Percentiles rank a stretch among this genome's conserved stretches.
Evolutionary conservation across 2,329 filamentous ascomycete species (phyloP).

Genomic region (Nemania serpens): DNA sequence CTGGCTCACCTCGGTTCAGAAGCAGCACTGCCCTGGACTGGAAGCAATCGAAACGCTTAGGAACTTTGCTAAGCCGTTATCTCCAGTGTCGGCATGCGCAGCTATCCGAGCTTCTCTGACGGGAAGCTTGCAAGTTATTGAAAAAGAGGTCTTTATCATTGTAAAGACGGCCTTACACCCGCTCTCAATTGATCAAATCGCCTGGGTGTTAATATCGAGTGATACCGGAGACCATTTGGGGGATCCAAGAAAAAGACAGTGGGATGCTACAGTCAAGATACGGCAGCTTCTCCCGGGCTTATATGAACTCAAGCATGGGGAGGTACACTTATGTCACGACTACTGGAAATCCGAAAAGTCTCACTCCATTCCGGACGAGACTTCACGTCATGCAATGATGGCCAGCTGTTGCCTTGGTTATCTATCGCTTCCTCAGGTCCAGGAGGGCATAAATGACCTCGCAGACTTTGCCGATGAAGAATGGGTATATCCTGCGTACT

Average conservation of each 20-base stretch:
- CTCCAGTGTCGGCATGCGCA: background rate
- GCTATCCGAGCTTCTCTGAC: background rate
- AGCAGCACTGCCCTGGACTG: too few relatives aligned
- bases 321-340: background rate
- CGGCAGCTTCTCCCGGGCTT: background rate
- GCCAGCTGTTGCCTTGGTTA: background rate
- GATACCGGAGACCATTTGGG: background rate
- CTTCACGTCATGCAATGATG: background rate
- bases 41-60: background rate
- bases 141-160: background rate
- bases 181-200: constrained; percentile 5
- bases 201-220: background rate
- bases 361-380: background rate
- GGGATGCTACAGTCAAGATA: background rate
- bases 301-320: constrained; percentile 3
- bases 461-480: background rate
- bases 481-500: background rate
- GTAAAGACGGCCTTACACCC: background rate
- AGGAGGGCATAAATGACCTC: background rate
- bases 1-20: background rate
- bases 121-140: background rate
- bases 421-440: background rate
- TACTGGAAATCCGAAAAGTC: background rate
- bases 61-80: background rate
- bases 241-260: background rate